Conservation (phyloP, 768 basidiomycete genomes). For the Amylocystis lapponica region DNA sequence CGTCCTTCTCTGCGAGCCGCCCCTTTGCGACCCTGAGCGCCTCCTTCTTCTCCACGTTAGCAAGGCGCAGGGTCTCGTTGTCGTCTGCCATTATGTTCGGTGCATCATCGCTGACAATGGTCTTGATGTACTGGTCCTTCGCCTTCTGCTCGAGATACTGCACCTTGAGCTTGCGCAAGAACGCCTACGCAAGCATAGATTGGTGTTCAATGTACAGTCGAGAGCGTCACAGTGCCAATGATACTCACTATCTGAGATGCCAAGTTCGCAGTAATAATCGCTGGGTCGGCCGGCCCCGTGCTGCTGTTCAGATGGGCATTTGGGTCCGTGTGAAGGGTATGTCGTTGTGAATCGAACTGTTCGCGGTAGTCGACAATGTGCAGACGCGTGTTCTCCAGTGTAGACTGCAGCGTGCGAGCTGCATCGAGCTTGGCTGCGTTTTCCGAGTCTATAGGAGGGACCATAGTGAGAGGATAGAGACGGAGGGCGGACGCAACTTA, state of each 20-base stretch:
- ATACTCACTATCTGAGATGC: slow-evolving; percentile 53
- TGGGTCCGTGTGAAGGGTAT: slow-evolving; percentile 10
- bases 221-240: not conserved
- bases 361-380: slow-evolving; percentile 14
- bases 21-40: slow-evolving; percentile 60
- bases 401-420: slow-evolving; percentile 10
- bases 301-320: slow-evolving; percentile 12
- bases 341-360: slow-evolving; percentile 14
- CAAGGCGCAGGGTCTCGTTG: slow-evolving; percentile 55
- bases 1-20: slow-evolving; percentile 52
- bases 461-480: slow-evolving; percentile 1
- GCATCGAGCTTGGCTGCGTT: slow-evolving; percentile 12
- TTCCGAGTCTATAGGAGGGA: slow-evolving; percentile 6
- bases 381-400: slow-evolving; percentile 9
- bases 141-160: slow-evolving; percentile 88
- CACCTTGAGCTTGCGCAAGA: slow-evolving; percentile 79
- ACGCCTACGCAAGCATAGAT: slow-evolving; percentile 44
- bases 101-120: slow-evolving; percentile 82
- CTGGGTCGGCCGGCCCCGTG: slow-evolving; percentile 15
- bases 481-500: too few species aligned
- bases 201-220: not conserved
- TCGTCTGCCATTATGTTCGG: slow-evolving; percentile 76
- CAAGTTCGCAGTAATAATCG: slow-evolving; percentile 51
- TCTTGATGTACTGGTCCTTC: slow-evolving; percentile 83
- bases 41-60: slow-evolving; percentile 69